Base-by-base conservation (phyloP, 2,329 filamentous ascomycete species). In the Sporothrix protearum region DNA sequence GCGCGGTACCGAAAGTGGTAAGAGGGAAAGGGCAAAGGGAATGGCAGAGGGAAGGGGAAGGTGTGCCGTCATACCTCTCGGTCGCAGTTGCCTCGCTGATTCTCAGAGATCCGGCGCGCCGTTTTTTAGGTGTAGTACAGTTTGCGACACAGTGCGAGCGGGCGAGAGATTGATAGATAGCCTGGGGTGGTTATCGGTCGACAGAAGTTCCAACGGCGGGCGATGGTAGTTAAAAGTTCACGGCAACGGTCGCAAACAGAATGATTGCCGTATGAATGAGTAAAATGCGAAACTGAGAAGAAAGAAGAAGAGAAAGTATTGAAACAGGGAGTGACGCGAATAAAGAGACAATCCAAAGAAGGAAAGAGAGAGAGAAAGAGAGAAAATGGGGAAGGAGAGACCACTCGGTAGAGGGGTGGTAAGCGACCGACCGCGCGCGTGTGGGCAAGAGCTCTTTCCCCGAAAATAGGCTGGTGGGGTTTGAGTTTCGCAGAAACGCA, bases 391-490 rank as follows among this genome's bases (percentile, higher is more conserved):
- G 28, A 33, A 45, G 51, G 19, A 28, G 28, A 28, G 36, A 47
- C 61, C n/a, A n/a, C n/a, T n/a, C n/a, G n/a, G n/a, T 66, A 36
- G 69, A 61, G 69, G 63, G 49, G 59, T 57, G 61, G 51, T 59
- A 47, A 57, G 47, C 63, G 63, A 71, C 61, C 63, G 63, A 71
- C 61, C 28, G 49, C 69, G 59, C 59, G 61, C 33, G 36, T 55
- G 49, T 19, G 42, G 42, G 39, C 33, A 30, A 28, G 49, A 71
- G 69, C 69, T 71, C 61, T 33, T 22, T 42, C 33, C 59, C 57
- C 57, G 36, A 64, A 71, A 71, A 25, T 61, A 67, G 70, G 49
- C 28, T 59, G 70, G 70, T 68, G 70, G 70, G 70, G 70, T 68
- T 69, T 30, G 36, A 66, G 69, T 33, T 64, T 67, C 42, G 45